Evolutionary conservation across 768 basidiomycete genomes (phyloP), one percentile per base, ranked within the genome.

Genomic region (Xerocomus brunneocitrinus): DNA sequence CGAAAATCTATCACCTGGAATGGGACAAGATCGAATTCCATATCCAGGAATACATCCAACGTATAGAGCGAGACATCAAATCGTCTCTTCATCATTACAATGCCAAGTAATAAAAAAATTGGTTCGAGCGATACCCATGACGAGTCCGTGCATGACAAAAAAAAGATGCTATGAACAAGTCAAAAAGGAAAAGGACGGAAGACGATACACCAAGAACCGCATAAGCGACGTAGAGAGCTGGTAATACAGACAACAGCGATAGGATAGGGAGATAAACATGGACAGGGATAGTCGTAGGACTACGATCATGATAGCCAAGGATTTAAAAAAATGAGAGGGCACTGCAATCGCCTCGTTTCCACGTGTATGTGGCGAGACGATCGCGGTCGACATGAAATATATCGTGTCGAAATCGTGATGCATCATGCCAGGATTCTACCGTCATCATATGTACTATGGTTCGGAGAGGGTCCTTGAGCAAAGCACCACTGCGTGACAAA

Each of bases 401-500:
- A 22, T 12, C 41, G 8, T 43, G 27, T 28, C 7, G 25, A 27
- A 41, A 41, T 41, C 12, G 39, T 24, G 30, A 0, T 16, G 5
- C 8, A n/a, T 65, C 30, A 69, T 6, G 58, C 54, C 53, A 67
- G 50, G 40, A 69, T 58, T 10, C 48, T 61, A 4, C 49, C 52
- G 5, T 51, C 53, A 9, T 48, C 47, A 48, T 62, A 64, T 2
- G n/a, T 16, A 25, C 47, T 24, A 39, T 56, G 54, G 8, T 43
- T 55, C 51, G 50, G 73, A 49, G 60, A 73, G 63, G 66, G 66
- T 49, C 43, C 74, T 58, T 78, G 75, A 8, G 82, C 83, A 66
- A 87, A 87, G 65, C 85, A 86, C 85, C 85, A 87, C 63, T 83
- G 79, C 50, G 72, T 61, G 47, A 86, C 78, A 54, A 86, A 81